Conservation (phyloP, 2,329 filamentous ascomycete species). For the Nannizzia gypsea region DNA sequence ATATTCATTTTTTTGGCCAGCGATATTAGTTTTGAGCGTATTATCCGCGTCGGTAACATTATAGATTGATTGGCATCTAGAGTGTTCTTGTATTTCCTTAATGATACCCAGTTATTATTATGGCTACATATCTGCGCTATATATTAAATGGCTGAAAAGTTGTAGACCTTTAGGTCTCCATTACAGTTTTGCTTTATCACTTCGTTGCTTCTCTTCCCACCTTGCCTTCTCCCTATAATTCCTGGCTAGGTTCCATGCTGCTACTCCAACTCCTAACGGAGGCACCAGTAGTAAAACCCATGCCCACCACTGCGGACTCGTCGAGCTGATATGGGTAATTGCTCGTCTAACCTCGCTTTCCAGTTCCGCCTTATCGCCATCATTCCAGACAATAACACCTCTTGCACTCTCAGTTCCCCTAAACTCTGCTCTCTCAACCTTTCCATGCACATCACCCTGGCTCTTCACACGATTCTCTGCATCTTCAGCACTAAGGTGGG, state of each 20-base stretch:
- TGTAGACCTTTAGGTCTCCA: not conserved
- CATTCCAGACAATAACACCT: constrained; percentile 85
- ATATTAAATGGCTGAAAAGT: not conserved
- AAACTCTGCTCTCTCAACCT: constrained; percentile 62
- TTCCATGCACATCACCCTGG: constrained; percentile 74
- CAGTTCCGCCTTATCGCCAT: constrained; percentile 60
- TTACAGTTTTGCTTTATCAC: constrained; percentile 50
- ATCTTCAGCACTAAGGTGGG: constrained; percentile 70
- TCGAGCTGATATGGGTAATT: constrained; percentile 49
- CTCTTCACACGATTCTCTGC: constrained; percentile 75
- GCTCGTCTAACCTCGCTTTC: constrained; percentile 53
- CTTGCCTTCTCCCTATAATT: constrained; percentile 58
- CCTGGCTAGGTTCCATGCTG: constrained; percentile 58
- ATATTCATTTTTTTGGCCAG: not conserved
- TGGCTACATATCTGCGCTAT: not conserved
- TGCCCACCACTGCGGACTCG: constrained; percentile 76
- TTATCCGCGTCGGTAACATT: not conserved
- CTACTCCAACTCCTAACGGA: constrained; percentile 58
- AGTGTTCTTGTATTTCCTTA: not conserved
- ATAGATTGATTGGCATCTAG: not conserved
- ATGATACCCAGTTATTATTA: constrained; percentile 1
- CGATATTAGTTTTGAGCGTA: not conserved
- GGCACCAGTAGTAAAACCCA: constrained; percentile 57
- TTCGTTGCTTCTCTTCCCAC: constrained; percentile 53
- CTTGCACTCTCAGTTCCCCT: constrained; percentile 43